These are phyloP conservation scores for Histomonas meleagridis DNA, from an alignment of 208 protist species.

Conservation along the genomic window DNA sequence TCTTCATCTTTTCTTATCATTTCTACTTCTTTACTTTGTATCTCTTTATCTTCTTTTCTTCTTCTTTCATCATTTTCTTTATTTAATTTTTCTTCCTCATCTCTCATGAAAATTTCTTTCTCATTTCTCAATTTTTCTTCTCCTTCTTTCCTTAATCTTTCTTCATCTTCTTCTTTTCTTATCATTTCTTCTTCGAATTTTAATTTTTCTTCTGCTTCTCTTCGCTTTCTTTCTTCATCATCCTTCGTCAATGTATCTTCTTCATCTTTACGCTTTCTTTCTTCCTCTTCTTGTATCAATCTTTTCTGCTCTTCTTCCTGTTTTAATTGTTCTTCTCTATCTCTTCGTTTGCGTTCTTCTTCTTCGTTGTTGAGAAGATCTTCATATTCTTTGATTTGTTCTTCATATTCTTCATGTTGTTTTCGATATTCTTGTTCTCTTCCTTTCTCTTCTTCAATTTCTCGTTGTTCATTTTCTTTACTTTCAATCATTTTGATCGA, in stretches of 20 bases:
- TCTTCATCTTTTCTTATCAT: background rate
- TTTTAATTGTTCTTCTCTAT: slow-evolving; percentile 33
- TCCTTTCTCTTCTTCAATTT: too few species aligned
- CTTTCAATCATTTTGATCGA: too few species aligned
- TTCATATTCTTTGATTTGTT: too few species aligned
- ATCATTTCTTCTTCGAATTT: slow-evolving; percentile 19
- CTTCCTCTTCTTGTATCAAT: background rate
- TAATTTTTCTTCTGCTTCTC: background rate
- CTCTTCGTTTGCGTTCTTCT: background rate
- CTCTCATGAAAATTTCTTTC: background rate
- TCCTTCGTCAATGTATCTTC: background rate
- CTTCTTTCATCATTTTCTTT: background rate
- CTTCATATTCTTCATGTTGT: too few species aligned
- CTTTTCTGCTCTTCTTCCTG: slow-evolving; percentile 28
- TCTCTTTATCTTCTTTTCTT: background rate
- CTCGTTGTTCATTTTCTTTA: too few species aligned
- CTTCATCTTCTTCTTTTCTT: background rate
- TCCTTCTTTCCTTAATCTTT: background rate
- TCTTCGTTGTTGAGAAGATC: background rate
- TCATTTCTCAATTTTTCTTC: background rate
- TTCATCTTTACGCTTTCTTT: slow-evolving; percentile 18
- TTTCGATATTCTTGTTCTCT: too few species aligned
- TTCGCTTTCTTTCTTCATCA: background rate
- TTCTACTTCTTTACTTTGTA: background rate
- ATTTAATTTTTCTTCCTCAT: background rate